Evolutionary conservation across 2,329 filamentous ascomycete genomes (phyloP).

Genomic region (Trichoderma arundinaceum): DNA sequence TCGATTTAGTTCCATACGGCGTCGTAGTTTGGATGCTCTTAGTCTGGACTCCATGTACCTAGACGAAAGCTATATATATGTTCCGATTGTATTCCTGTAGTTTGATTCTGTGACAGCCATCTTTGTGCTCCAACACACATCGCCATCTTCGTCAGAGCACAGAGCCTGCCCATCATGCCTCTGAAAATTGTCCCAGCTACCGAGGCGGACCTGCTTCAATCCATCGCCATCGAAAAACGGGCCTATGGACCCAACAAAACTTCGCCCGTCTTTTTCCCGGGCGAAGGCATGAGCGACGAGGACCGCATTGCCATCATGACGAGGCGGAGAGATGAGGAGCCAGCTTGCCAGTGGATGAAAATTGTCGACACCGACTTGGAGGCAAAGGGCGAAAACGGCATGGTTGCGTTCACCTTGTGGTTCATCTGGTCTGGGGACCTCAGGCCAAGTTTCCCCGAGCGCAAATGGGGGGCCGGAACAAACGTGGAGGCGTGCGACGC

Average conservation of each 20-base stretch:
- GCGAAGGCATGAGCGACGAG: slow-evolving; percentile 35
- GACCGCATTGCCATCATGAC: slow-evolving; percentile 37
- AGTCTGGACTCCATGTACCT: not conserved
- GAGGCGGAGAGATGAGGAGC: slow-evolving; percentile 36
- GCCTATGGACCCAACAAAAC: slow-evolving; percentile 46
- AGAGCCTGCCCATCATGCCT: slow-evolving; percentile 41
- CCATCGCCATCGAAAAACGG: slow-evolving; percentile 45
- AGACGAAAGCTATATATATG: no score
- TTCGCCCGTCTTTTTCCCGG: slow-evolving; percentile 43
- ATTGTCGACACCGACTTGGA: slow-evolving; percentile 45
- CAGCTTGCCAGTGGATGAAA: slow-evolving; percentile 45
- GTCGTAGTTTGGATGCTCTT: not conserved
- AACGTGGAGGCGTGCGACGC: slow-evolving; percentile 45
- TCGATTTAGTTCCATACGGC: not conserved
- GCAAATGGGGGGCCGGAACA: slow-evolving; percentile 41
- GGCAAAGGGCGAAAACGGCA: slow-evolving; percentile 38
- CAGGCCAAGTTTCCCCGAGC: slow-evolving; percentile 34
- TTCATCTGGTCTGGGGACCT: slow-evolving; percentile 40
- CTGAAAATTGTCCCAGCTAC: slow-evolving; percentile 46
- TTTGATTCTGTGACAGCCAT: no score
- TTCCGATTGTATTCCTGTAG: no score
- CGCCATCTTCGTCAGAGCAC: not conserved
- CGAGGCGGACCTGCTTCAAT: slow-evolving; percentile 45
- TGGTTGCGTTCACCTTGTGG: slow-evolving; percentile 47
- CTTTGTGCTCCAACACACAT: no score